phyloP scores from a whole-genome alignment of 139 green algal genomes.

The Haematococcus sp. region DNA sequence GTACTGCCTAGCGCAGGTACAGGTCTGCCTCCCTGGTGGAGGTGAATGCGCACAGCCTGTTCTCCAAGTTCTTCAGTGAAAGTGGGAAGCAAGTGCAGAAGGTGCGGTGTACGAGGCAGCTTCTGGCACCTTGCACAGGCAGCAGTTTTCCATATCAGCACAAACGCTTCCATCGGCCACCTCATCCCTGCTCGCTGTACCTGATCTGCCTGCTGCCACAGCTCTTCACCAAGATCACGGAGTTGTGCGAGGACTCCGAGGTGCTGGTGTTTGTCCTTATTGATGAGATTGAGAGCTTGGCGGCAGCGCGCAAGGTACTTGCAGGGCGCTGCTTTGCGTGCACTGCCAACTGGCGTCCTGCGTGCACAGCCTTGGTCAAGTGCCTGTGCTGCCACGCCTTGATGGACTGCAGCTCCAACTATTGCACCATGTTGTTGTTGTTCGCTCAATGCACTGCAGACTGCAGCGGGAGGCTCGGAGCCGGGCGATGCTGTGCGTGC shows the following conservation, averaged over 20 bases:
- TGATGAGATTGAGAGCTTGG: constrained; percentile 86
- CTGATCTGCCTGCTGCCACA: constrained; percentile 8
- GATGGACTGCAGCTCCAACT: neutral
- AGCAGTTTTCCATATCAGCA: constrained; percentile 29
- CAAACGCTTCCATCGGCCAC: too few relatives aligned
- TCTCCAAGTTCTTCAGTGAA: constrained; percentile 95
- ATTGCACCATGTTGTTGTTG: neutral
- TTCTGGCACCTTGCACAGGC: too few relatives aligned
- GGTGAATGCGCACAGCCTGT: constrained; percentile 96
- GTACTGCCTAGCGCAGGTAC: constrained; percentile 53
- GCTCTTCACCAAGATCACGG: constrained; percentile 84
- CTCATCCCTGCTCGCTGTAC: neutral
- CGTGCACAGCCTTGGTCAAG: neutral
- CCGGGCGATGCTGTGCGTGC: constrained; percentile 88
- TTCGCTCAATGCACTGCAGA: constrained; percentile 25
- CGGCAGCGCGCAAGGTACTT: constrained; percentile 64
- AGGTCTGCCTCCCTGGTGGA: constrained; percentile 76
- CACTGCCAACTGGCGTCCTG: neutral
- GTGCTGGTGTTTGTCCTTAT: constrained; percentile 95
- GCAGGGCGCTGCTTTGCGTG: too few relatives aligned
- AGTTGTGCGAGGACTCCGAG: constrained; percentile 83
- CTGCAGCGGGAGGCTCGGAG: constrained; percentile 72
- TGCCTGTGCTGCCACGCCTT: neutral
- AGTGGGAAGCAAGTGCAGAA: constrained; percentile 78
- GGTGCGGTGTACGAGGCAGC: too few relatives aligned